Base-by-base conservation (phyloP, 805 yeast species). In the Candida coquimbonensis region DNA sequence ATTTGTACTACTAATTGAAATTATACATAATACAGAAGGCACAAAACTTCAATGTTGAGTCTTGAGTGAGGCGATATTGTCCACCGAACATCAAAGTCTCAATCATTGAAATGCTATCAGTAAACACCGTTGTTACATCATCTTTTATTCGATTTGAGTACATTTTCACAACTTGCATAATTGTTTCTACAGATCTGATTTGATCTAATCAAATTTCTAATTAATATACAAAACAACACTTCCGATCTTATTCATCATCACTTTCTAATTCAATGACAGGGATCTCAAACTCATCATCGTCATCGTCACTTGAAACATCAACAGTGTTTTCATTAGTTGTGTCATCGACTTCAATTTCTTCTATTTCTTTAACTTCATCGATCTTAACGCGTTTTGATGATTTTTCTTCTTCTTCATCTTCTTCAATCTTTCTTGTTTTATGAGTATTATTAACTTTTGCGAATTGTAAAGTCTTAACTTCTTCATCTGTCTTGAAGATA, bases 221-320 rank as follows among this genome's bases (percentile, higher is more conserved):
- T 29, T 29, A 29, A 4, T 13, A 29, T 29, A 29, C 12, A 29
- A 29, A 9, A 27, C 9, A 27, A 29, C 31, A 27, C 11, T 9
- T 9, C 31, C 11, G 12, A 29, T 33, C 37, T n/a, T 36, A 36
- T 25, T 72, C 77, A 42, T 69, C 75, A 29, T 63, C 76, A 40
- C 72, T 57, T 38, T 68, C 73, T 8, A 71, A 50, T 9, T 54
- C 69, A 44, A 71, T 64, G 14, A 60, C 64, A 7, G 82, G 82
- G 44, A 77, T 73, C 49, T 75, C 81, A 39, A 75, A 72, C 50
- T 77, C 81, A 17, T 74, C 68, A 17, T 61, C 81, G 17, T 74
- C 68, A 16, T 61, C 67, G 26, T 60, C 67, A 24, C 60, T 64
- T 5, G 46, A 64, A 5, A 47, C 54, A 14, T 44, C 54, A 5